phyloP scores from a whole-genome alignment of 2,329 filamentous ascomycete genomes.

The Claviceps maximensis region DNA sequence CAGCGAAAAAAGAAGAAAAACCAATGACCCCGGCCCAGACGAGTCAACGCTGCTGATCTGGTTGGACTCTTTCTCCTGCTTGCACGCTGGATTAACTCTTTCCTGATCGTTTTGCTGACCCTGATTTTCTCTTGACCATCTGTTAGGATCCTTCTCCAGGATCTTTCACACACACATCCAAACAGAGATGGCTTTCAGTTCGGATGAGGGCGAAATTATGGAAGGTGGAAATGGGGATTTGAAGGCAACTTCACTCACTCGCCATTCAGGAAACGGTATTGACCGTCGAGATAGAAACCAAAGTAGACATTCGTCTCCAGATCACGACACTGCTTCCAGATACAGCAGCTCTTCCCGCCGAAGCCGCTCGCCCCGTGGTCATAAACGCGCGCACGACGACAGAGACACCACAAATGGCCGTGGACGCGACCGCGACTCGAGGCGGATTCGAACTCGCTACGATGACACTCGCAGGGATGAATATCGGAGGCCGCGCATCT shows the following conservation, averaged over 20 bases:
- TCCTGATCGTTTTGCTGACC: conserved; percentile 23
- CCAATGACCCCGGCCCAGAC: conserved; percentile 18
- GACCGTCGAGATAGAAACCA: conserved; percentile 80
- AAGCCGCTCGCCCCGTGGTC: conserved; percentile 48
- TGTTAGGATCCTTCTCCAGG: conserved; percentile 6
- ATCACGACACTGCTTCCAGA: conserved; percentile 32
- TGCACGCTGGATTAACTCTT: conserved; percentile 13
- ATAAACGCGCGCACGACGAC: conserved; percentile 55
- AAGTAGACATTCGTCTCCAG: conserved; percentile 46
- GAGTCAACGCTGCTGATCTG: conserved; percentile 28
- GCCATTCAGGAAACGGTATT: conserved; percentile 69
- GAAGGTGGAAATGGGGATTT: conserved; percentile 50
- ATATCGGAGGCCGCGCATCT: conserved; percentile 31
- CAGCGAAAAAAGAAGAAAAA: conserved; percentile 1
- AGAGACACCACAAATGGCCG: conserved; percentile 40
- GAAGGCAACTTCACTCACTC: conserved; percentile 82
- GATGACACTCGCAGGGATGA: conserved; percentile 40
- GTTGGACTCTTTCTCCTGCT: conserved; percentile 28
- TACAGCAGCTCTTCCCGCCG: conserved; percentile 29
- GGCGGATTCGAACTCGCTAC: conserved; percentile 49
- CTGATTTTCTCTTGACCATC: conserved; percentile 8
- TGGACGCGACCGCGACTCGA: conserved; percentile 33
- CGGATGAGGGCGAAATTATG: conserved; percentile 78
- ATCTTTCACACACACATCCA: conserved; percentile 10
- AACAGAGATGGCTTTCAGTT: conserved; percentile 43